These are phyloP conservation scores for Alectoria sarmentosa DNA, from an alignment of 495 filamentous ascomycete genomes.

Conservation along the genomic window DNA sequence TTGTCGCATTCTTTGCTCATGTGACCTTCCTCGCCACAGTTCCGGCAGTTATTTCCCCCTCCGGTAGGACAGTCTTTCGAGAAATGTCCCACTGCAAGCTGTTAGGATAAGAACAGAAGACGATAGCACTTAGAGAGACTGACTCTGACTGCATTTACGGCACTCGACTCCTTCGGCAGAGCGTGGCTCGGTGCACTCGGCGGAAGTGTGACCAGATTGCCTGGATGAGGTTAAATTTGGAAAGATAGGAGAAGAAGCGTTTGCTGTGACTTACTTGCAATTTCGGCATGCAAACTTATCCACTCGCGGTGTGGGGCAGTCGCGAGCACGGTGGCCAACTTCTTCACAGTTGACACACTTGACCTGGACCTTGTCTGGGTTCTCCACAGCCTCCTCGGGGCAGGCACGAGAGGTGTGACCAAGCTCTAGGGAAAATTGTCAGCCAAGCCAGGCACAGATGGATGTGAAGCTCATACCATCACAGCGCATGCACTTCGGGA, in stretches of 20 bases:
- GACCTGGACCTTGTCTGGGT: constrained; percentile 43
- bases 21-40: constrained; percentile 53
- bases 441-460: constrained; percentile 12
- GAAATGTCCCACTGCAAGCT: constrained; percentile 65
- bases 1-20: constrained; percentile 49
- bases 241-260: background rate
- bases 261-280: constrained; percentile 53
- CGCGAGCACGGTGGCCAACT: constrained; percentile 60
- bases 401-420: constrained; percentile 67
- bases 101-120: constrained; percentile 18
- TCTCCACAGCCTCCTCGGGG: constrained; percentile 50
- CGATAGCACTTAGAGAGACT: constrained; percentile 19
- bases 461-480: constrained; percentile 35
- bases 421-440: constrained; percentile 43
- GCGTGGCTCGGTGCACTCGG: constrained; percentile 64
- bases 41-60: constrained; percentile 50
- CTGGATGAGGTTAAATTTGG: constrained; percentile 28
- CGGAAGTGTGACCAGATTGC: constrained; percentile 50
- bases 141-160: constrained; percentile 66
- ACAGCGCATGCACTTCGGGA: constrained; percentile 67
- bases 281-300: constrained; percentile 70
- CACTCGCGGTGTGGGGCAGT: constrained; percentile 47
- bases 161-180: constrained; percentile 72
- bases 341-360: constrained; percentile 71
- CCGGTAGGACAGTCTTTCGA: constrained; percentile 69